Evolutionary conservation across 2,329 filamentous ascomycete species (phyloP), one percentile per base, ranked within the genome.

Genomic region (Ceratocystiopsis minuta): DNA sequence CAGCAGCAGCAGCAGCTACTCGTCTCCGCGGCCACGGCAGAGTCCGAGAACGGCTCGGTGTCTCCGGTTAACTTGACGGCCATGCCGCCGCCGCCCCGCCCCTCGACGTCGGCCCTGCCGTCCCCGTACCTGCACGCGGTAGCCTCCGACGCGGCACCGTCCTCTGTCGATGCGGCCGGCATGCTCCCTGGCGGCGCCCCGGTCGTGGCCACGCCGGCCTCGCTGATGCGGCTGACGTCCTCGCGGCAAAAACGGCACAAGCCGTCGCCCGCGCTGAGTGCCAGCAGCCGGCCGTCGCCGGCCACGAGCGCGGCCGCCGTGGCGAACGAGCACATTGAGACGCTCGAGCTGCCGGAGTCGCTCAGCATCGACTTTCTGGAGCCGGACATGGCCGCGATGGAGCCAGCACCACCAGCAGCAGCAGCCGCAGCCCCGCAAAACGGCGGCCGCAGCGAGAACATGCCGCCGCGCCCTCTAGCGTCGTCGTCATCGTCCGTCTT

Each of bases 141-240:
- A 9, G 24, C 24, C 24, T 28, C 24, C 6, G 24, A 28, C 24
- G 7, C 24, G 24, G 61, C 64, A 40, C 68, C 75, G 6, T 7
- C 40, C 3, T 16, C 41, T 10, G 34, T 36, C 9, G 12, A 20
- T 6, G 32, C 34, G 3, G 53, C 20, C 43, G 49, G 37, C 2
- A 28, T 10, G 2, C 2, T 28, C 11, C 7, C 24, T 6, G 41
- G 43, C 15, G 62, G 60, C 17, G 65, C 64, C 40, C 64, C 61
- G 51, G 73, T 76, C 41, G 82, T 83, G 12, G 86, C 84, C 2
- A 93, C 86, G 0, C 86, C 86, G 1, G 84, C 87, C 10, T 93
- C 86, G 7, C 61, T 94, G 45, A 94, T 95, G 81, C 80, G 75
- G 52, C 66, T 88, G 36, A 68, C 67, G 4, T 66, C 69, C 20